phyloP scores from a whole-genome alignment of 176 grass and related monocot species.

The Carex littledalei region DNA sequence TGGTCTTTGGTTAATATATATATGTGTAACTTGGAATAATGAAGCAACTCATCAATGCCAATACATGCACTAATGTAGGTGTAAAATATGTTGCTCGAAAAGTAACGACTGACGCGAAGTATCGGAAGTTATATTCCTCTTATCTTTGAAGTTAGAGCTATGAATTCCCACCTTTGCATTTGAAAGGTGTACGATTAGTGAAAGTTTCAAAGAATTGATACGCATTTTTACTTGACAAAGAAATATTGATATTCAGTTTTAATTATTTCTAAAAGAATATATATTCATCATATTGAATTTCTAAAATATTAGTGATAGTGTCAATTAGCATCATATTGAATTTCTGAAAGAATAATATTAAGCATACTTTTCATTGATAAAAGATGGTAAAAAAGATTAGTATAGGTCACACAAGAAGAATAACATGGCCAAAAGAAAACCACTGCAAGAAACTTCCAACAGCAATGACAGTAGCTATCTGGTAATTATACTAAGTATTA shows the following conservation, averaged over 20 bases:
- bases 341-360: background rate
- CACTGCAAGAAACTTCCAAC: too few species aligned
- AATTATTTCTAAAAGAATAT: background rate
- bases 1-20: background rate
- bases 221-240: background rate
- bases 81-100: background rate
- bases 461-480: background rate
- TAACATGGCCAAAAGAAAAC: background rate
- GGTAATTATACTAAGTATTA: background rate
- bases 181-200: too few species aligned
- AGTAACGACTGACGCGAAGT: background rate
- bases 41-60: background rate
- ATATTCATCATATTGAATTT: background rate
- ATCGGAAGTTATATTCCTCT: too few species aligned
- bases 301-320: background rate
- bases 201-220: background rate
- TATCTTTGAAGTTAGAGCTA: background rate
- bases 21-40: background rate
- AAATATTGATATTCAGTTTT: background rate
- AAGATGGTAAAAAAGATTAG: background rate
- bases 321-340: background rate
- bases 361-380: background rate
- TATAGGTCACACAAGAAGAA: background rate
- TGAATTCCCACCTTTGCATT: background rate
- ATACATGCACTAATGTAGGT: background rate